A percentile compares a stretch with the other conserved stretches of the same genome.
These are phyloP conservation scores for Dendryphion nanum DNA, from an alignment of 2,329 filamentous ascomycete genomes.

Conservation along the genomic window DNA sequence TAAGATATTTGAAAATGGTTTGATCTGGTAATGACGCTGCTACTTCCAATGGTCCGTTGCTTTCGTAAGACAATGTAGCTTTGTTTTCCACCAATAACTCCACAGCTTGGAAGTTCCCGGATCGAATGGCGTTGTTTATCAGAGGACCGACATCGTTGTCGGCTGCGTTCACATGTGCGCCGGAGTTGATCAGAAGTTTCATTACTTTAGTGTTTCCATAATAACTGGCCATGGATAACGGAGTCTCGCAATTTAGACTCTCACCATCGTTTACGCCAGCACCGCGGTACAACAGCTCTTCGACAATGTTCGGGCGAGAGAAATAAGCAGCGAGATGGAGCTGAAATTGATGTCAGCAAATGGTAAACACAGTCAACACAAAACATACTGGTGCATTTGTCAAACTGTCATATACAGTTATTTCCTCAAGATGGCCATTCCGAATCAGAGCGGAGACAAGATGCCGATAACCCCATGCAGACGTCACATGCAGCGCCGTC, in stretches of 20 bases:
- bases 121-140: no score
- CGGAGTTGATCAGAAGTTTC: background rate
- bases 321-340: slow-evolving; percentile 19
- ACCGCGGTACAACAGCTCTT: slow-evolving; percentile 14
- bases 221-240: background rate
- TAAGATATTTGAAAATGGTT: no score
- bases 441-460: background rate
- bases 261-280: slow-evolving; percentile 17
- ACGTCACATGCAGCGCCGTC: slow-evolving; percentile 12
- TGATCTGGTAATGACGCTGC: no score
- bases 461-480: background rate
- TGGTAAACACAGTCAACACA: slow-evolving; percentile 3
- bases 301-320: slow-evolving; percentile 13
- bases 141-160: no score
- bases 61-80: no score
- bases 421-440: background rate
- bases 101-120: no score
- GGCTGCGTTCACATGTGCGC: no score
- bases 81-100: no score
- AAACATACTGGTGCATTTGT: background rate
- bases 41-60: no score
- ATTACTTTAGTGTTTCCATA: background rate
- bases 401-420: background rate
- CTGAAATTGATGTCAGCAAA: slow-evolving; percentile 15
- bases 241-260: background rate